Conservation (phyloP, 2,329 filamentous ascomycete genomes). For the Orbilia oligospora region DNA sequence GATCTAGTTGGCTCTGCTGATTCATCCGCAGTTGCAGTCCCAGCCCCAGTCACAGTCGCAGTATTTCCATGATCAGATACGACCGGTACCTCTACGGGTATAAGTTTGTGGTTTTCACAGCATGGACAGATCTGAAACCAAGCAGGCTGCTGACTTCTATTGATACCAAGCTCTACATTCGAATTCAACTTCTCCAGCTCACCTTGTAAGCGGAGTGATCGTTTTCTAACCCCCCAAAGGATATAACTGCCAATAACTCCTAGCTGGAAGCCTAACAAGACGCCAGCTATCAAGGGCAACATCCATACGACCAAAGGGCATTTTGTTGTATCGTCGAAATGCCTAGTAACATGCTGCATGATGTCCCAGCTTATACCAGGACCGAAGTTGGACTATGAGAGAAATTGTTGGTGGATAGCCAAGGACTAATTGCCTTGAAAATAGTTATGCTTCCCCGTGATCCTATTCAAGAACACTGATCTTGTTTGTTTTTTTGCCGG, state of each 20-base stretch:
- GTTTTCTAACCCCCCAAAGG: not conserved
- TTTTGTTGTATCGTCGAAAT: too few species aligned
- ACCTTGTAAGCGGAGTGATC: not conserved
- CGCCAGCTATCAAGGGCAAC: not conserved
- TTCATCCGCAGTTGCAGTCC: not conserved
- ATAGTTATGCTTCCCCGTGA: too few species aligned
- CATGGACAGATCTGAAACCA: not conserved
- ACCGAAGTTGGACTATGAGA: too few species aligned
- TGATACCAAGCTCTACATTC: not conserved
- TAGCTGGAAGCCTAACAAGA: not conserved
- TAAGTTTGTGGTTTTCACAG: not conserved
- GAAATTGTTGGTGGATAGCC: too few species aligned
- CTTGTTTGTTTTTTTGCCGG: too few species aligned
- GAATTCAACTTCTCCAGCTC: not conserved
- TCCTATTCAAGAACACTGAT: too few species aligned
- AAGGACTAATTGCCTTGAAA: too few species aligned
- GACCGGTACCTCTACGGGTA: not conserved
- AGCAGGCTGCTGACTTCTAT: not conserved
- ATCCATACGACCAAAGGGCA: not conserved
- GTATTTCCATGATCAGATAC: not conserved
- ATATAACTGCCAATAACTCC: not conserved
- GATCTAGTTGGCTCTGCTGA: not conserved
- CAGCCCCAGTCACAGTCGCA: too few species aligned
- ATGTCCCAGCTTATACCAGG: too few species aligned
- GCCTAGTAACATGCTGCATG: too few species aligned